Evolutionary conservation across 148 eudicot genomes (phyloP).

Genomic region (Cornus kousa): DNA sequence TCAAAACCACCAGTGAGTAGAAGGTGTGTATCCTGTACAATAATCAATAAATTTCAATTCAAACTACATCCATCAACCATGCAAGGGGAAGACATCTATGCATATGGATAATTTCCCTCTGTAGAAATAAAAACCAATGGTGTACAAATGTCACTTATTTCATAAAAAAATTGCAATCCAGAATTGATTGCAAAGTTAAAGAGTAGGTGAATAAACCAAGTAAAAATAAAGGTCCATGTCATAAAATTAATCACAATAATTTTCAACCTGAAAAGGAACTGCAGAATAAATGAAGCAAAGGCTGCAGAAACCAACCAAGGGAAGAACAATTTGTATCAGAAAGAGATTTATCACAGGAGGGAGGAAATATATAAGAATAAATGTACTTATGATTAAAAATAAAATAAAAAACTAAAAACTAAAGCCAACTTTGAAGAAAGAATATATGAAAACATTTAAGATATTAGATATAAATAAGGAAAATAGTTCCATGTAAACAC

Average conservation of each 20-base stretch:
- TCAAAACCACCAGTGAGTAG: conserved; percentile 93
- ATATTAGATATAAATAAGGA: not conserved
- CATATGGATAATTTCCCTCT: not conserved
- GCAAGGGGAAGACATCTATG: not conserved
- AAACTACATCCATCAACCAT: not conserved
- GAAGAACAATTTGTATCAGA: not conserved
- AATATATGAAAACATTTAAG: not conserved
- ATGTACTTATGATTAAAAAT: no score
- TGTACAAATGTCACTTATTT: not conserved
- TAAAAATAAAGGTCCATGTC: not conserved
- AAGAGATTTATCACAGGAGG: not conserved
- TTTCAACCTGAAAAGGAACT: not conserved
- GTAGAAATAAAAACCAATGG: not conserved
- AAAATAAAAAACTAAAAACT: no score
- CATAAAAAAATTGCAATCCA: not conserved
- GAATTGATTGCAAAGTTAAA: not conserved
- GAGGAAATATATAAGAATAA: not conserved
- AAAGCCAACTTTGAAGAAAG: not conserved
- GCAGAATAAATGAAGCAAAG: conserved; percentile 2
- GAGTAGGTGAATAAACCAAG: not conserved
- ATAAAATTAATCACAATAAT: not conserved
- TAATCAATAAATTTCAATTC: not conserved
- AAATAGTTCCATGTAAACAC: not conserved
- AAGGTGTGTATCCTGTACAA: conserved; percentile 56
- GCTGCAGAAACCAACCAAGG: not conserved